These are phyloP conservation scores for Scenedesmus sp. DNA, from an alignment of 163 green algal genomes.

Conservation along the genomic window DNA sequence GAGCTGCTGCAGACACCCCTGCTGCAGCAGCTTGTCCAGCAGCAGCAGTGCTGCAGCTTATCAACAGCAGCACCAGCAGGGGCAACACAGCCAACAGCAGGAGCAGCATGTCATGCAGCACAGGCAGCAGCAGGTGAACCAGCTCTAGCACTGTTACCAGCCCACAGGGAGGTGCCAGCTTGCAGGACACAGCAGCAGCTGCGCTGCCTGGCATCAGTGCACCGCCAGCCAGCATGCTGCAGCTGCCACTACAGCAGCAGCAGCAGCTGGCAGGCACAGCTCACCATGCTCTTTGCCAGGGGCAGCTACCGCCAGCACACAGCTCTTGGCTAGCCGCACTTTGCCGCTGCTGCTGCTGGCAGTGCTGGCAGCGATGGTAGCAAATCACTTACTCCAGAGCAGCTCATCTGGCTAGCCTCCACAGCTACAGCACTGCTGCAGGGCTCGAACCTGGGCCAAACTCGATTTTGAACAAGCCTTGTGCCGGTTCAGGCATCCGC, in stretches of 20 bases:
- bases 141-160: not conserved
- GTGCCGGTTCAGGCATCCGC: not conserved
- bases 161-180: not conserved
- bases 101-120: not conserved
- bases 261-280: not conserved
- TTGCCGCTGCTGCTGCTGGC: not conserved
- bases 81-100: not conserved
- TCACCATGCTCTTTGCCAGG: not conserved
- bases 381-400: not conserved
- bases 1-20: constrained; percentile 38
- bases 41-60: not conserved
- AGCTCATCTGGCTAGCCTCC: not conserved
- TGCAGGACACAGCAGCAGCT: not conserved
- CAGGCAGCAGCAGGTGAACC: not conserved
- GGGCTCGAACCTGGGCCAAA: not conserved
- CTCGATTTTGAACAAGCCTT: not conserved
- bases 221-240: not conserved
- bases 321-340: not conserved
- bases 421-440: constrained; percentile 30
- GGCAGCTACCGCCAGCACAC: too few relatives aligned
- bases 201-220: not conserved
- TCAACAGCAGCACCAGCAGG: not conserved
- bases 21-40: not conserved
- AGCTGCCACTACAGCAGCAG: not conserved
- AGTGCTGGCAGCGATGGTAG: not conserved